Percentiles rank a stretch among this genome's conserved stretches.
phyloP scores from a whole-genome alignment of 2,329 filamentous ascomycete genomes.

The Cladorrhinum sp. region DNA sequence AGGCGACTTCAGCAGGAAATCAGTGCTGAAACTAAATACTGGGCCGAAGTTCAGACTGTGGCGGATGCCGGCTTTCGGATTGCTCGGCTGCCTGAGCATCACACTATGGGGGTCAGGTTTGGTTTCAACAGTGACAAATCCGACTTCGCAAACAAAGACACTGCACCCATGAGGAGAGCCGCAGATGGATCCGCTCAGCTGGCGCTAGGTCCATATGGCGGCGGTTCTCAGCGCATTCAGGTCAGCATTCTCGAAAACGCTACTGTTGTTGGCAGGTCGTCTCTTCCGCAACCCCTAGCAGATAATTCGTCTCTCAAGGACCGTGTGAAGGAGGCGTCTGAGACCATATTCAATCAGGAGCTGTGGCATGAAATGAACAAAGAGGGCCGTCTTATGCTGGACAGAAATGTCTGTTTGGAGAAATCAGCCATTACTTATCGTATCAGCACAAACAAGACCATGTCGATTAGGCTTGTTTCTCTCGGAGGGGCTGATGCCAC shows the following conservation, averaged over 20 bases:
- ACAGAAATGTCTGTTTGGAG: conserved; percentile 65
- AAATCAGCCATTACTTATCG: conserved; percentile 56
- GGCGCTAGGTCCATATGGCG: conserved; percentile 57
- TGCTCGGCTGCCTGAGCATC: conserved; percentile 70
- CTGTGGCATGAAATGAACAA: conserved; percentile 85
- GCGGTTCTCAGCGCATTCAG: conserved; percentile 59
- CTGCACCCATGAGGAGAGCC: conserved; percentile 73
- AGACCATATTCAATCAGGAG: conserved; percentile 80
- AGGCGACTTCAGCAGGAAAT: conserved; percentile 73
- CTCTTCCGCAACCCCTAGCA: conserved; percentile 49
- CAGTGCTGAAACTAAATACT: conserved; percentile 77
- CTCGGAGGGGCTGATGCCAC: conserved; percentile 47
- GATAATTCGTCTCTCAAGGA: conserved; percentile 62
- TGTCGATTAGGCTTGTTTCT: conserved; percentile 66
- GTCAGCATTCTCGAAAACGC: conserved; percentile 62
- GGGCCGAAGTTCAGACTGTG: conserved; percentile 79
- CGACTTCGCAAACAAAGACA: conserved; percentile 65
- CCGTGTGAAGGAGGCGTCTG: conserved; percentile 69
- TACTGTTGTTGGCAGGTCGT: conserved; percentile 56
- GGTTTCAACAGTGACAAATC: conserved; percentile 67
- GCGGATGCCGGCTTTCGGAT: conserved; percentile 85
- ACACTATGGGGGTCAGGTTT: conserved; percentile 80
- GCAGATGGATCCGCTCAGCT: conserved; percentile 73
- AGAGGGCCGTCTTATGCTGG: conserved; percentile 71
- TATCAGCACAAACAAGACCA: conserved; percentile 50